Base-by-base conservation (phyloP, 306 rosid genomes). In the Datisca glomerata region DNA sequence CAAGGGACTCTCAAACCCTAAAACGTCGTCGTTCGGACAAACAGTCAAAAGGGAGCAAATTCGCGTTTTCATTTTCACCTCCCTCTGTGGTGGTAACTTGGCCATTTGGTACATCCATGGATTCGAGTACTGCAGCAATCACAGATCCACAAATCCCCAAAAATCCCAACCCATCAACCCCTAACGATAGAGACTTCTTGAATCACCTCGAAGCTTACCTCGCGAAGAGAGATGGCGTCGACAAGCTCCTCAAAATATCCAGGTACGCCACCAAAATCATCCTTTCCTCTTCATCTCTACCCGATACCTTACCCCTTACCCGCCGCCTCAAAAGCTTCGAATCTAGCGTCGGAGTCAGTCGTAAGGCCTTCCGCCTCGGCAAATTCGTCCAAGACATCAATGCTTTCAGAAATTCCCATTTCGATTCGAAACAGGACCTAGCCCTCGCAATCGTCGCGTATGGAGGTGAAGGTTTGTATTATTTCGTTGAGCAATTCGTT, bases 211-310 rank as follows among this genome's bases (percentile, higher is more conserved):
- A 83, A 72, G 53, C 70, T 7, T 83, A 83, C 47, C 94, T 87
- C 27, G 76, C 97, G 0, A 87, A 82, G 49, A 67, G 94, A 20
- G 97, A 87, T 54, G 97, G 94, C 61, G 93, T 87, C 2, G 97
- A 87, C 76, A 83, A 87, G 67, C 89, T 87, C 15, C 87, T 87
- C 62, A 87, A 87, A 45, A 79, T 83, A 24, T 78, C 79, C 20
- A 49, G 97, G 25, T 87, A 87, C 79, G 60, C 83, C 49, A 13
- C 89, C 17, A 87, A 87, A 49, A 65, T 83, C 55, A 45, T 80
- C 39, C 71, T 87, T 49, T 65, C 93, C 48, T 71, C 94, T 17
- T 71, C 87, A 0, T 35, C 70, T 11, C 45, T 74, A 17, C 67
- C 71, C 8, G 70, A 63, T 41, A 64, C 73, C 42, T 71, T 71